phyloP scores from a whole-genome alignment of 2,329 filamentous ascomycete species.

The Ophiocordyceps camponoti-floridani region DNA sequence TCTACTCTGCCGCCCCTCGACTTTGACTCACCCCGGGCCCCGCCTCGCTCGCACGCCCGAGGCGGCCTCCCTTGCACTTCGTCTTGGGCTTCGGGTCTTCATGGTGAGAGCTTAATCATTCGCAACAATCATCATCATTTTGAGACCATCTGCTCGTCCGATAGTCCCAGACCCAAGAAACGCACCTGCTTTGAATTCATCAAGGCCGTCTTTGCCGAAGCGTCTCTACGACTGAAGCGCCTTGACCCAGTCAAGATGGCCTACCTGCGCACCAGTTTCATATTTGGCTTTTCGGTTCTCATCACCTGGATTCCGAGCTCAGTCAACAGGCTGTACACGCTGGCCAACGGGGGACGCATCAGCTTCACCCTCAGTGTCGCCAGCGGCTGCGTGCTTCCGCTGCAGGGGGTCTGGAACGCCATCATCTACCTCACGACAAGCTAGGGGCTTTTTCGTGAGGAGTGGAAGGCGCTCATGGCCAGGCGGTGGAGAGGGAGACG shows the following conservation, averaged over 20 bases:
- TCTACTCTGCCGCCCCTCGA: slow-evolving; percentile 8
- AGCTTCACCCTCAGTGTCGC: slow-evolving; percentile 50
- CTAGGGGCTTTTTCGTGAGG: slow-evolving; percentile 19
- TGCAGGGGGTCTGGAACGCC: slow-evolving; percentile 69
- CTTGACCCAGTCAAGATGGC: slow-evolving; percentile 39
- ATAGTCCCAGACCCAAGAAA: slow-evolving; percentile 4
- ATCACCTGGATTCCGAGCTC: slow-evolving; percentile 49
- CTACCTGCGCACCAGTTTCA: slow-evolving; percentile 41
- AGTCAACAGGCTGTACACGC: slow-evolving; percentile 53
- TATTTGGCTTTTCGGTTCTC: slow-evolving; percentile 39
- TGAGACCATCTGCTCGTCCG: slow-evolving; percentile 12
- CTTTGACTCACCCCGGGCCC: slow-evolving; percentile 2
- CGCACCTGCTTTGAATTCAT: slow-evolving; percentile 8
- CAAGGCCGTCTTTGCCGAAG: slow-evolving; percentile 9
- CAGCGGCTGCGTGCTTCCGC: slow-evolving; percentile 52
- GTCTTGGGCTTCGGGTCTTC: background rate
- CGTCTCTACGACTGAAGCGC: slow-evolving; percentile 13
- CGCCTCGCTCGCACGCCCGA: slow-evolving; percentile 3
- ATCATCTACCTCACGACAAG: slow-evolving; percentile 57
- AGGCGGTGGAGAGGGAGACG: slow-evolving; percentile 2
- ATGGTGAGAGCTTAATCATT: slow-evolving; percentile 3
- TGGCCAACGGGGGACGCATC: slow-evolving; percentile 29
- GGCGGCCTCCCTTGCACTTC: background rate
- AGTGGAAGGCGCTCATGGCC: slow-evolving; percentile 5
- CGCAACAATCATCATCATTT: slow-evolving; percentile 6